These are phyloP conservation scores for Fraxinus pennsylvanica DNA, from an alignment of 257 asterid species.

Conservation along the genomic window DNA sequence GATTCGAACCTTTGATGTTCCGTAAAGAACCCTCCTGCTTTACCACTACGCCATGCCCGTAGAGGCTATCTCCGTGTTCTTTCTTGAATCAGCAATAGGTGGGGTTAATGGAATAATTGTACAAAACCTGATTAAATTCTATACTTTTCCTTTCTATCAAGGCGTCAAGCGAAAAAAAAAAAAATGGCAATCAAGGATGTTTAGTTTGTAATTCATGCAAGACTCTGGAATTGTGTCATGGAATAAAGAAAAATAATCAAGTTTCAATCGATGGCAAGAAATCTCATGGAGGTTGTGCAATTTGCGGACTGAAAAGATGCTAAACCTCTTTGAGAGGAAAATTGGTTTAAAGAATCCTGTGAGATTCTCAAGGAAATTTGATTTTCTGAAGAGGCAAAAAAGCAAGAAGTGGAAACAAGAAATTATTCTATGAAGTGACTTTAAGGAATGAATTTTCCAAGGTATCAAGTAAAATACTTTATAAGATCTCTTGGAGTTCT, in stretches of 20 bases:
- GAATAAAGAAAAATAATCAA: conserved; percentile 30
- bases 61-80: background rate
- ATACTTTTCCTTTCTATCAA: background rate
- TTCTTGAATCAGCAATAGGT: conserved; percentile 26
- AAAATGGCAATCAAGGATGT: background rate
- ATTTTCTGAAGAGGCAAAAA: conserved; percentile 33
- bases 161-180: background rate
- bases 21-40: too few relatives aligned
- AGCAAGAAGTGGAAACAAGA: conserved; percentile 17
- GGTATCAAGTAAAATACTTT: conserved; percentile 8
- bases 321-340: conserved; percentile 19
- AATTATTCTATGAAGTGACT: conserved; percentile 6
- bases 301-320: conserved; percentile 15
- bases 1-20: too few relatives aligned
- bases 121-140: background rate
- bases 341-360: conserved; percentile 2
- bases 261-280: conserved; percentile 19
- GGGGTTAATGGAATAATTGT: conserved; percentile 3
- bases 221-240: background rate
- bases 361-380: conserved; percentile 36
- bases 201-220: too few relatives aligned
- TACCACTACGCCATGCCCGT: too few relatives aligned
- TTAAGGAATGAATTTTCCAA: background rate
- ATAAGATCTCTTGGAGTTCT: conserved; percentile 29
- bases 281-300: background rate